Evolutionary conservation across 2,329 filamentous ascomycete genomes (phyloP), one percentile per base, ranked within the genome.

Genomic region (Neobulgaria alba): DNA sequence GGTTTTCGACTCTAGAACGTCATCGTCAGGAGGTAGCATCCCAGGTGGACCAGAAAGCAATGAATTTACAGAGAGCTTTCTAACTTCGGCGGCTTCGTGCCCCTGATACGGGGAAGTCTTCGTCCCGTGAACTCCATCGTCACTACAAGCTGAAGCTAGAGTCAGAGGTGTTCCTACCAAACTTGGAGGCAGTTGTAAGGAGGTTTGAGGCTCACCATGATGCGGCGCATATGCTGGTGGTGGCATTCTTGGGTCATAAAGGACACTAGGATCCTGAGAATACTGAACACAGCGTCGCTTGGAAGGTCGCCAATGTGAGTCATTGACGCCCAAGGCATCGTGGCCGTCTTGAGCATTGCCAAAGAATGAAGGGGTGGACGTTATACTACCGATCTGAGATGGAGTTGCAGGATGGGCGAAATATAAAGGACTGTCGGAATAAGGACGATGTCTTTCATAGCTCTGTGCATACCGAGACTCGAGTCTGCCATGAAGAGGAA

Each of bases 21-120:
- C 43, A 29, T 49, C 47, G 35, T 48, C 50, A 36, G 57, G 48
- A 38, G 49, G 49, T 37, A 54, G 47, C 15, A 57, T 55, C 19
- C 56, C 59, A 0, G 68, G 63, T 14, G 72, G 66, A 12, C 72
- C 67, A 2, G 72, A 72, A 4, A 85, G 62, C 5, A 85, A 61
- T 10, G 79, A 83, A 51, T 75, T 76, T 21, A 85, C 78, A 7
- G 79, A 82, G 16, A 85, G 64, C 12, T 76, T 63, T 9, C 69
- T 67, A 19, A 71, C 51, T 41, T 72, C 68, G 19, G 65, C 55
- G 36, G 64, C 57, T 12, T 62, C 57, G 33, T 63, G 60, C 3
- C 52, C 41, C n/a, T 41, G 23, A 31, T 47, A 34, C 17, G 50
- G 43, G 3, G 48, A 57, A 15, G 52, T 32, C 14, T 53, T 53